phyloP scores from a whole-genome alignment of 2,329 filamentous ascomycete species.

The Phialemoniopsis sp. region DNA sequence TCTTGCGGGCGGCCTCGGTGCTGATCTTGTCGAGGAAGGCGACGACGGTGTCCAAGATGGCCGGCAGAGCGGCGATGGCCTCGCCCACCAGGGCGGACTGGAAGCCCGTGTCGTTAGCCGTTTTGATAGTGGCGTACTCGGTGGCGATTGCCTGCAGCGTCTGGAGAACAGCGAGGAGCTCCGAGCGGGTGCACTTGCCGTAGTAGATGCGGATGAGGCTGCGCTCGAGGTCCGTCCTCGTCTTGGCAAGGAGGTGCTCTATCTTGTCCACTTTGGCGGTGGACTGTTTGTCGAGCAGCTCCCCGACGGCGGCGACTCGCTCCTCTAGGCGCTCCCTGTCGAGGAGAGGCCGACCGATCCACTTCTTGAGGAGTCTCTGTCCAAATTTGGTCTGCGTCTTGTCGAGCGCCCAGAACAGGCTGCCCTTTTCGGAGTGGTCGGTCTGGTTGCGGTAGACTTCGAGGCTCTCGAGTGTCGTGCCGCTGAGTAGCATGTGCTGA shows the following conservation, averaged over 20 bases:
- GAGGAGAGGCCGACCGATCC: slow-evolving; percentile 88
- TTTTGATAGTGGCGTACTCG: slow-evolving; percentile 67
- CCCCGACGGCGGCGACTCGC: slow-evolving; percentile 79
- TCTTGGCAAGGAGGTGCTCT: slow-evolving; percentile 64
- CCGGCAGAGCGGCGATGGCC: slow-evolving; percentile 71
- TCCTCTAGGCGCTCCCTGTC: slow-evolving; percentile 71
- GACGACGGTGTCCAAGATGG: slow-evolving; percentile 68
- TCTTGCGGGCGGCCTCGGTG: slow-evolving; percentile 70
- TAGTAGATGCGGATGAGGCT: slow-evolving; percentile 96
- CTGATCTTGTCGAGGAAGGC: slow-evolving; percentile 83
- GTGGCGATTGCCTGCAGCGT: slow-evolving; percentile 76
- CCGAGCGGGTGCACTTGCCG: slow-evolving; percentile 86
- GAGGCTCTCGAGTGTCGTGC: slow-evolving; percentile 87
- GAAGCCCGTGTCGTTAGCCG: slow-evolving; percentile 67
- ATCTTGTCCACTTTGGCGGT: slow-evolving; percentile 69
- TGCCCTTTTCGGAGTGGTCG: slow-evolving; percentile 79
- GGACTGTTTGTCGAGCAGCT: slow-evolving; percentile 68
- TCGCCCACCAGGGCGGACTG: slow-evolving; percentile 63
- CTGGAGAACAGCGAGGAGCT: slow-evolving; percentile 81
- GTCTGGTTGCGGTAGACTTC: slow-evolving; percentile 96
- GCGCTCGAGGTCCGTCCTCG: slow-evolving; percentile 82
- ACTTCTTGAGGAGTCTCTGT: slow-evolving; percentile 82
- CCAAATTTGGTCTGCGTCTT: slow-evolving; percentile 89
- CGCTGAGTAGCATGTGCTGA: slow-evolving; percentile 93
- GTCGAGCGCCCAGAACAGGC: slow-evolving; percentile 92